Evolutionary conservation across 306 rosid genomes (phyloP).

Genomic region (Sphenostylis stenocarpa): DNA sequence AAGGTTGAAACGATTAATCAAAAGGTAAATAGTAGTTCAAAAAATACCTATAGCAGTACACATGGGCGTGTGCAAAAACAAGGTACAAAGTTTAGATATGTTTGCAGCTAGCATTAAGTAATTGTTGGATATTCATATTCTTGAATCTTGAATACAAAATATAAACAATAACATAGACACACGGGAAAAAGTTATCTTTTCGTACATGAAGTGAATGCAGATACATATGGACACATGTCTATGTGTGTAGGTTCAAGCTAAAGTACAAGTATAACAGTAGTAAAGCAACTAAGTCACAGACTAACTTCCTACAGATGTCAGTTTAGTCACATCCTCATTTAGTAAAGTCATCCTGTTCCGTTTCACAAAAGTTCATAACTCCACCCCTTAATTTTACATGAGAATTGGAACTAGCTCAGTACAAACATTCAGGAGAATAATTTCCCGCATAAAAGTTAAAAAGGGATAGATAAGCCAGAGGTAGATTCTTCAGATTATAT

Average conservation of each 20-base stretch:
- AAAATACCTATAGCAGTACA: background rate
- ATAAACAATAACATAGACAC: background rate
- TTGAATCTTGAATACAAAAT: slow-evolving; percentile 17
- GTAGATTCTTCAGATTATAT: background rate
- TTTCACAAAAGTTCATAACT: background rate
- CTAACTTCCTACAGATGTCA: background rate
- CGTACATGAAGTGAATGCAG: background rate
- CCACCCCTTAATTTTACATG: background rate
- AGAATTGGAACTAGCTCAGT: background rate
- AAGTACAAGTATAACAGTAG: background rate
- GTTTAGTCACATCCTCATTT: background rate
- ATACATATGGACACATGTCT: background rate
- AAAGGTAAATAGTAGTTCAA: slow-evolving; percentile 4
- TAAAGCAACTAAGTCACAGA: background rate
- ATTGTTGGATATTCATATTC: slow-evolving; percentile 4
- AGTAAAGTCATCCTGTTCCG: background rate
- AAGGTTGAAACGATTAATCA: slow-evolving; percentile 20
- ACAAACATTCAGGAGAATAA: background rate
- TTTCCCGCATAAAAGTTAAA: background rate
- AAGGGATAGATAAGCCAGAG: background rate
- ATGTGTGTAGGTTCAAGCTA: background rate
- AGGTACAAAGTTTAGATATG: background rate
- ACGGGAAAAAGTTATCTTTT: background rate
- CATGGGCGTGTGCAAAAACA: background rate
- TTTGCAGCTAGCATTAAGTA: background rate